A percentile compares a stretch with the other conserved stretches of the same genome.
Evolutionary conservation across 768 basidiomycete species (phyloP).

Genomic region (Amanita rubescens): DNA sequence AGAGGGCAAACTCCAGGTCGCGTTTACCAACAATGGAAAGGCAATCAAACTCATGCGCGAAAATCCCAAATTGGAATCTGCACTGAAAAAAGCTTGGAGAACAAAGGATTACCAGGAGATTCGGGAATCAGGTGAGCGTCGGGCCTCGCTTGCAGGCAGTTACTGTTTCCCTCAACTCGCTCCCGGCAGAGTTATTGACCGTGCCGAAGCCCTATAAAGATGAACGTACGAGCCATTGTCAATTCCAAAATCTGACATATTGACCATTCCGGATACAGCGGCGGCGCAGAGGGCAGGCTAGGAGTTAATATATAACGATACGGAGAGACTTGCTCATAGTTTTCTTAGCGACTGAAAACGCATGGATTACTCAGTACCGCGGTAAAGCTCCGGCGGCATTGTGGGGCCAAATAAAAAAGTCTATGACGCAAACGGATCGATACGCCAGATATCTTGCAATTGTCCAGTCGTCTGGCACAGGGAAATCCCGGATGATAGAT

Average conservation of each 20-base stretch:
- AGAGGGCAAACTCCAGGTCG: background rate
- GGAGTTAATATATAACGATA: background rate
- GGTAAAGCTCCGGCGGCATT: constrained; percentile 2
- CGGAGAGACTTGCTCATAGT: background rate
- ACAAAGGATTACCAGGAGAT: background rate
- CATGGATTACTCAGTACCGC: background rate
- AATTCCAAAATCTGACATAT: background rate
- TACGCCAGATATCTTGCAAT: background rate
- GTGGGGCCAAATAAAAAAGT: background rate
- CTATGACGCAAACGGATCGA: background rate
- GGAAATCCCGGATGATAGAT: constrained; percentile 3
- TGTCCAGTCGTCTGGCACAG: constrained; percentile 3
- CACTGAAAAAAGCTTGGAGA: background rate
- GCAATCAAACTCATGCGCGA: background rate
- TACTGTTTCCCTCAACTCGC: background rate
- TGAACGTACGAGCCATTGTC: background rate
- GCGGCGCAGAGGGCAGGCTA: background rate
- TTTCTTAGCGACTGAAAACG: constrained; percentile 3
- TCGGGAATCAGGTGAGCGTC: background rate
- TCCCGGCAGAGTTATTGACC: background rate
- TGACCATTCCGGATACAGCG: constrained; percentile 1
- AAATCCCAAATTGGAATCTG: background rate
- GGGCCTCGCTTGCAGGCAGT: background rate
- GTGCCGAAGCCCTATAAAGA: background rate
- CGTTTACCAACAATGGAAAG: background rate